Evolutionary conservation across 2,329 filamentous ascomycete species (phyloP), one percentile per base, ranked within the genome.

Genomic region (Cordyceps fumosorosea): DNA sequence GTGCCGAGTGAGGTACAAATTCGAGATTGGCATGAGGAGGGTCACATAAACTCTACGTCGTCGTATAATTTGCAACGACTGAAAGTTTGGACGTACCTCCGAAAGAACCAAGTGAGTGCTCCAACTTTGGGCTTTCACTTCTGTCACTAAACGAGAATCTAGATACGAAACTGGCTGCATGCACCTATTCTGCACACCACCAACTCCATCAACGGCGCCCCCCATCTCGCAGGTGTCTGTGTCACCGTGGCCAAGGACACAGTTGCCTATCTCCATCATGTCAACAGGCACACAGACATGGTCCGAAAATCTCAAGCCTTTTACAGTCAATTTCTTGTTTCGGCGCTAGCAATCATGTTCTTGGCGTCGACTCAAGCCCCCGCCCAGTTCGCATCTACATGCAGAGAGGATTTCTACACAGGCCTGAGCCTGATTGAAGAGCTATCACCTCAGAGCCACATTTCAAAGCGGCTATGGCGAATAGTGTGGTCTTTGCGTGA

Each of bases 121-220:
- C 37, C 22, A 12, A 6, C n/a, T 29, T 5, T 3, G 8, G 18
- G 16, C 16, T 8, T 8, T 22, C 42, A 16, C 42, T 20, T 18
- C 65, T 67, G 14, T 70, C 50, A 59, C 22, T 64, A 44, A 48
- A 34, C 14, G 2, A 29, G 3, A 6, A 32, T 32, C 8, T 3
- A 78, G 77, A 90, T 96, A 76, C 89, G 93, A 5, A 95, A 93
- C 63, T 86, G 91, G 72, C 89, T 97, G 32, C 93, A 96, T 73
- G 90, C 91, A 0, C 92, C 92, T 0, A 87, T 96, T 3, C 78
- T 98, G 10, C 91, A 96, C 73, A 93, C 89, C 20, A 86, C 90
- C 3, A 89, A 86, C 14, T 93, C 88, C 68, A 97, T 97, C 68
- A 85, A 89, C 76, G 84, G 88, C 62, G 89, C 96, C 70, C 81